phyloP scores from a whole-genome alignment of 1,284 basidiomycete genomes.

The Neonothopanus nambi region DNA sequence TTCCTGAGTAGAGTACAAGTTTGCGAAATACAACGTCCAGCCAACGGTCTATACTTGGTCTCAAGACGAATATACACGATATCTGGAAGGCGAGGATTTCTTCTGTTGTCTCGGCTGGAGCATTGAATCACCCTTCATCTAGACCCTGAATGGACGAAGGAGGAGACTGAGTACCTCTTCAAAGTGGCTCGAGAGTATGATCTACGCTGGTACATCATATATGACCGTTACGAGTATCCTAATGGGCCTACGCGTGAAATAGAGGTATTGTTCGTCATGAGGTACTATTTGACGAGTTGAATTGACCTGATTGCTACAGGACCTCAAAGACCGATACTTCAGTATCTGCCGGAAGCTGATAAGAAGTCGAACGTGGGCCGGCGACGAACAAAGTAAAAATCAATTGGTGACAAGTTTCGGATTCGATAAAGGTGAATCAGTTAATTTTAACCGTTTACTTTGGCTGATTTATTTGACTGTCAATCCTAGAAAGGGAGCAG shows the following conservation, averaged over 20 bases:
- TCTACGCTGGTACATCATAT: constrained; percentile 86
- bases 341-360: constrained; percentile 89
- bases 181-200: constrained; percentile 82
- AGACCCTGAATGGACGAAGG: constrained; percentile 90
- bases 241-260: constrained; percentile 56
- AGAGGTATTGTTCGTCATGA: constrained; percentile 52
- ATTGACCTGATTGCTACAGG: constrained; percentile 45
- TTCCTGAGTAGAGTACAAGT: constrained; percentile 60
- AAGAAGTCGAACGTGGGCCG: constrained; percentile 79
- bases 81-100: constrained; percentile 65
- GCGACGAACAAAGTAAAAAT: constrained; percentile 72
- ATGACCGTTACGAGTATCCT: constrained; percentile 86
- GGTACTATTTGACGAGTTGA: neutral
- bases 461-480: constrained; percentile 9
- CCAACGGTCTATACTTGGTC: constrained; percentile 80
- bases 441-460: neutral
- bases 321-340: constrained; percentile 94
- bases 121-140: neutral
- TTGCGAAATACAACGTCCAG: constrained; percentile 79
- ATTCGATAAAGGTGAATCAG: constrained; percentile 76
- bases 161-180: constrained; percentile 96
- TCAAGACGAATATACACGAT: constrained; percentile 86
- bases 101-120: neutral
- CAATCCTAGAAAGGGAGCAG: constrained; percentile 73
- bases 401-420: constrained; percentile 70